A percentile compares a stretch with the other conserved stretches of the same genome.
Evolutionary conservation across 495 filamentous ascomycete genomes (phyloP).

Genomic region (Podospora pseudoanserina): DNA sequence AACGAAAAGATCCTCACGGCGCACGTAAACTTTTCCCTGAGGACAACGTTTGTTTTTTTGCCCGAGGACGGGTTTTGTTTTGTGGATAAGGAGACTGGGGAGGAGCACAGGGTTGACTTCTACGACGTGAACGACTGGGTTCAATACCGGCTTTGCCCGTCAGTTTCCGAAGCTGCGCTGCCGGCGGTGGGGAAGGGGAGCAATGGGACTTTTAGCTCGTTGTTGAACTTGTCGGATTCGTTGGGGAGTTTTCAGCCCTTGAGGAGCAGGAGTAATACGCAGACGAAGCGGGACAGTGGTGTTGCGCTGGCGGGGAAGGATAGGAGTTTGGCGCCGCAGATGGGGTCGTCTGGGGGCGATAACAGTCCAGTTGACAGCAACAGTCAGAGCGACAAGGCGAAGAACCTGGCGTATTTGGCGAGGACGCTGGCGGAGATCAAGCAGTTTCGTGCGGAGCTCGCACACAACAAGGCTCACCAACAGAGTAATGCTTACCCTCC

Average conservation of each 20-base stretch:
- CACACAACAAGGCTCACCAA: constrained; percentile 57
- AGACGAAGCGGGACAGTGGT: constrained; percentile 11
- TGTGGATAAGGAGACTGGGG: constrained; percentile 73
- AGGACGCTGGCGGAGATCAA: constrained; percentile 70
- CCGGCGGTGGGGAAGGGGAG: constrained; percentile 39
- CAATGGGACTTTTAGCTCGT: constrained; percentile 36
- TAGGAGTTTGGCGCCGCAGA: constrained; percentile 46
- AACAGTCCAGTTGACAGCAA: neutral
- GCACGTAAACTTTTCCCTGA: constrained; percentile 90
- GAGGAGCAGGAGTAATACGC: constrained; percentile 28
- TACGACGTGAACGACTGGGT: constrained; percentile 78
- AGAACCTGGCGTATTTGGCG: constrained; percentile 64
- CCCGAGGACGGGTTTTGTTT: constrained; percentile 90
- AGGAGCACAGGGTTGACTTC: constrained; percentile 81
- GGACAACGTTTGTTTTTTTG: constrained; percentile 79
- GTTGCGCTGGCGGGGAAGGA: constrained; percentile 13
- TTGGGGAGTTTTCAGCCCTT: constrained; percentile 29
- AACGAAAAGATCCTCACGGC: constrained; percentile 89
- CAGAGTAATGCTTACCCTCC: constrained; percentile 72
- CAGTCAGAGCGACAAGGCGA: constrained; percentile 8
- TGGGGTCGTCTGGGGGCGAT: constrained; percentile 25
- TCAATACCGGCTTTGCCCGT: constrained; percentile 73
- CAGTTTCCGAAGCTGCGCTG: constrained; percentile 58
- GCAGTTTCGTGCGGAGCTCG: constrained; percentile 69
- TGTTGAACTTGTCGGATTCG: constrained; percentile 40